Evolutionary conservation across 345 rosid genomes (phyloP), one percentile per base, ranked within the genome.

Genomic region (Syzygium aromaticum): DNA sequence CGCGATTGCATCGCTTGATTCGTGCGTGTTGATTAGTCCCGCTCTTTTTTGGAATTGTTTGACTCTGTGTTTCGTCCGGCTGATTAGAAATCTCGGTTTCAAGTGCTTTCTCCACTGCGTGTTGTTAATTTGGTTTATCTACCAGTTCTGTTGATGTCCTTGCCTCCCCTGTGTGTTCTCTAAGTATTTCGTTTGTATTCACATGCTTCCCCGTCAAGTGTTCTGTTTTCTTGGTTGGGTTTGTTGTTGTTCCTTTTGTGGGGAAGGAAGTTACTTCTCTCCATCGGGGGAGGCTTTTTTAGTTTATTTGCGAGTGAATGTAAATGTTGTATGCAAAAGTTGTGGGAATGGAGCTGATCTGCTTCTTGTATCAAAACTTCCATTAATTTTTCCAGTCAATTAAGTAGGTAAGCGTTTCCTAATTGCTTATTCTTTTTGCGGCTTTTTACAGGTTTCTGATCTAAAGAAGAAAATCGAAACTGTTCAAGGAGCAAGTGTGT

Each of bases 391-490:
- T 54, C n/a, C 15, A 43, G 17, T 57, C 27, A 27, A 28, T 11
- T 51, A 86, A 13, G 25, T 63, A 33, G n/a, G 56, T 54, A 33
- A n/a, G 40, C 40, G 40, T 38, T 33, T 52, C 23, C 59, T 17
- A n/a, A 51, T 89, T 6, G 86, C 51, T 13, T 46, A 53, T 54
- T 23, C 17, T 83, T 8, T 82, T 85, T 64, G 83, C 27, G 86
- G 22, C 43, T 88, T 52, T 77, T 52, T 27, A 57, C 89, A 97
- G 98, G 93, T 96, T 87, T 84, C 92, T 83, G 98, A 94, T 89
- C 96, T 96, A 63, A 97, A 97, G 90, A 95, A 89, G 92, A 93
- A 86, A 80, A 96, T 96, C 87, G 98, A 96, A 92, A 89, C 91
- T 77, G 89, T 88, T 27, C 96, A 95, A 90, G 98, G 99, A 43